These are phyloP conservation scores for Drosera capensis DNA, from an alignment of 148 eudicot genomes.

Conservation along the genomic window DNA sequence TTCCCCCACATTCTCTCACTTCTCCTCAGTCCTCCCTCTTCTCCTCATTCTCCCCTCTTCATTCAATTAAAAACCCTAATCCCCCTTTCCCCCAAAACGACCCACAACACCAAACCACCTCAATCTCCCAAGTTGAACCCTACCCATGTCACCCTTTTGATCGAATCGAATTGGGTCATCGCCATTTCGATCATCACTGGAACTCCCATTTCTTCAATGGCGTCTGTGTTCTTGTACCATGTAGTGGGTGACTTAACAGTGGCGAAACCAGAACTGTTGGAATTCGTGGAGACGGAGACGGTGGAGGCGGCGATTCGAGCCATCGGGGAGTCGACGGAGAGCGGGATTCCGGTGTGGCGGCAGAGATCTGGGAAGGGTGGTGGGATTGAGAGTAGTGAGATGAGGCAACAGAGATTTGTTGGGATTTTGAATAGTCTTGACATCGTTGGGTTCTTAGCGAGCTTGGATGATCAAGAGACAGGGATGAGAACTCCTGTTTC, in stretches of 20 bases:
- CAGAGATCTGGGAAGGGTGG: constrained; percentile 28
- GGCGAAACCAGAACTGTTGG: constrained; percentile 77
- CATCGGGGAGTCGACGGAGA: constrained; percentile 73
- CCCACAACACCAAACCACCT: too few species aligned
- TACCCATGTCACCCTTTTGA: constrained; percentile 8
- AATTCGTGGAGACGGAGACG: constrained; percentile 63
- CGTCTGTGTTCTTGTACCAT: constrained; percentile 80
- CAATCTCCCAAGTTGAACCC: too few species aligned
- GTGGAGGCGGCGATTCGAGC: constrained; percentile 74
- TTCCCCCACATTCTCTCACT: too few species aligned
- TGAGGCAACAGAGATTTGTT: constrained; percentile 60
- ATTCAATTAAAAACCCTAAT: too few species aligned
- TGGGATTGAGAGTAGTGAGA: constrained; percentile 48
- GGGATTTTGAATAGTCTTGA: constrained; percentile 84
- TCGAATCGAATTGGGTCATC: not conserved
- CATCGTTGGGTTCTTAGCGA: constrained; percentile 71
- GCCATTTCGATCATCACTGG: not conserved
- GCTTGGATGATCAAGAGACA: constrained; percentile 66
- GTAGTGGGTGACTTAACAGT: constrained; percentile 98
- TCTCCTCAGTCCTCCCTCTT: too few species aligned
- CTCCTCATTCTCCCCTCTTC: too few species aligned
- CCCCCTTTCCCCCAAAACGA: too few species aligned
- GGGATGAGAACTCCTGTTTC: constrained; percentile 87
- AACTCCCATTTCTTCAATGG: too few species aligned
- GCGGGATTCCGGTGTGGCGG: constrained; percentile 81